Evolutionary conservation across 768 basidiomycete genomes (phyloP).

Genomic region (Pleurotus giganteus): DNA sequence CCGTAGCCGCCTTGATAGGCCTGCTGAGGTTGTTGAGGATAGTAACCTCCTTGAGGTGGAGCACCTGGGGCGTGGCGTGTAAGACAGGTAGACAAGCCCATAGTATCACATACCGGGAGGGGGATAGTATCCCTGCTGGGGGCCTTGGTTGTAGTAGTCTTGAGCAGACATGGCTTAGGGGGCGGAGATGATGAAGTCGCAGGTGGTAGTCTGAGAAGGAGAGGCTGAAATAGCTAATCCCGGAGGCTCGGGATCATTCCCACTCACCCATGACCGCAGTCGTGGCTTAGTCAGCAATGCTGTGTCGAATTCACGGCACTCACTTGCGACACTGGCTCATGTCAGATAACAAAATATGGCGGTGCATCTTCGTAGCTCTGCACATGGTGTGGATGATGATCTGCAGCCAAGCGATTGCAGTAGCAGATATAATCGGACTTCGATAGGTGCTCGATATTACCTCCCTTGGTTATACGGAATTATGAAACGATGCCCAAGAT

Average conservation of each 20-base stretch:
- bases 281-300: slow-evolving; percentile 9
- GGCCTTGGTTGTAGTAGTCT: slow-evolving; percentile 63
- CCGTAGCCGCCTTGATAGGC: slow-evolving; percentile 51
- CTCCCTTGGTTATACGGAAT: too few species aligned
- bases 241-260: not conserved
- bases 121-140: slow-evolving; percentile 53
- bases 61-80: slow-evolving; percentile 6
- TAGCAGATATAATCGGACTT: too few species aligned
- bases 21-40: slow-evolving; percentile 66
- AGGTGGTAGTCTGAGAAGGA: slow-evolving; percentile 15
- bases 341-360: too few species aligned
- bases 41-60: slow-evolving; percentile 30
- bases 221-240: slow-evolving; percentile 12
- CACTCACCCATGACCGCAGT: slow-evolving; percentile 18
- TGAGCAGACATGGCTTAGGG: slow-evolving; percentile 59
- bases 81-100: not conserved
- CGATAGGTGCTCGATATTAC: too few species aligned
- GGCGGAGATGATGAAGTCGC: slow-evolving; percentile 12
- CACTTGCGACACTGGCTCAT: too few species aligned
- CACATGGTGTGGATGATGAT: too few species aligned
- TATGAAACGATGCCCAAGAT: too few species aligned
- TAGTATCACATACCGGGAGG: slow-evolving; percentile 39
- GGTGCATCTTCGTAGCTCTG: too few species aligned
- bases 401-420: too few species aligned
- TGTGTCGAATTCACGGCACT: too few species aligned